Base-by-base conservation (phyloP, 1,139 yeast genomes). In the Pichia sp. region DNA sequence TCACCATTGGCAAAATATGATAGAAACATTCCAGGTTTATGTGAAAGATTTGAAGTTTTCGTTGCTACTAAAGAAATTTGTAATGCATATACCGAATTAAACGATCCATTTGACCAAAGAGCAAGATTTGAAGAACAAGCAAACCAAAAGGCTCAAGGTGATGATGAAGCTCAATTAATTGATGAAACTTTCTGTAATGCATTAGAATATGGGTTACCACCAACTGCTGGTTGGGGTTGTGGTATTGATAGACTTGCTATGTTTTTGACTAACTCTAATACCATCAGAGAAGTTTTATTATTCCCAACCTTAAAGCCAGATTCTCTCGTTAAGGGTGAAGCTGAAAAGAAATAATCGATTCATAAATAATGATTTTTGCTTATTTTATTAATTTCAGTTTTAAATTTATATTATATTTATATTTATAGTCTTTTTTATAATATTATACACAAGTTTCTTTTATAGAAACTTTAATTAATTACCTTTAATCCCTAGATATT, bases 151-250 rank as follows among this genome's bases (percentile, higher is more conserved):
- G 98, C 78, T 62, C 97, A 90, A 74, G 99, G 99, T 78, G 99
- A 93, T 69, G 99, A 93, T 67, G 99, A 93, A 76, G 99, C 97
- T 55, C 99, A 93, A 76, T 71, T 90, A 73, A 80, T 93, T 60
- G 99, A 93, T 70, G 99, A 93, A 75, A 85, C 89, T 58, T 93
- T 93, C 90, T 87, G 96, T 77, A 88, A 91, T 67, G 97, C 99
- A 60, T 81, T 93, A 68, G 99, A 93, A 76, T 93, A 89, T 73
- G 99, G 99, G 72, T 80, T 93, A 67, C 99, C 99, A 57, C 99
- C 99, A 66, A 93, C 99, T 65, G 99, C 95, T 71, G 99, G 99
- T 64, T 93, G 98, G 98, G 99, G 99, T 66, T 87, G 96, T 76
- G 99, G 99, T 81, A 90, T 93, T 64, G 99, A 93, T 74, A 88